phyloP scores from a whole-genome alignment of 2,329 filamentous ascomycete genomes.

The Pyrenochaeta sp. region DNA sequence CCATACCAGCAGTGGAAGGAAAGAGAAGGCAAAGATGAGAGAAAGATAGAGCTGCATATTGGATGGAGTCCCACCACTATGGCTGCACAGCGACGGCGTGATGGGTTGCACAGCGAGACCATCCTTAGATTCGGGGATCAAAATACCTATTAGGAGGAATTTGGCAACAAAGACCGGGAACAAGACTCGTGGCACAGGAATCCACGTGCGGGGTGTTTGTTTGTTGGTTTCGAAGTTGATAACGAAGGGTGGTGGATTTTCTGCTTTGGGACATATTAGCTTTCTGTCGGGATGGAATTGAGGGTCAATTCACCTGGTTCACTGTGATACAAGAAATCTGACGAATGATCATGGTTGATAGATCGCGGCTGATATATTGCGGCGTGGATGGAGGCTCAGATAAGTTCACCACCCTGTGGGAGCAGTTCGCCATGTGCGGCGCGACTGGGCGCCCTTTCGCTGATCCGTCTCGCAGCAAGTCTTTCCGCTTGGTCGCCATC shows the following conservation, averaged over 20 bases:
- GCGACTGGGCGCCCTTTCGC: constrained; percentile 7
- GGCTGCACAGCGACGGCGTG: neutral
- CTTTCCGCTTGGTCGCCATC: neutral
- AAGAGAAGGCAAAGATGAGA: constrained; percentile 3
- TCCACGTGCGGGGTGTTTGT: constrained; percentile 5
- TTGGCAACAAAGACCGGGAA: neutral
- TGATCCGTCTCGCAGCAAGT: neutral
- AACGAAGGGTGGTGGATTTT: neutral
- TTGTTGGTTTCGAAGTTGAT: constrained; percentile 6
- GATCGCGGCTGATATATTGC: constrained; percentile 4
- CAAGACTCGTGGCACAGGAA: constrained; percentile 5
- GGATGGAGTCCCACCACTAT: neutral
- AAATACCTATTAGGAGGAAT: constrained; percentile 2
- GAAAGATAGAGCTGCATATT: constrained; percentile 7
- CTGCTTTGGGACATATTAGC: neutral
- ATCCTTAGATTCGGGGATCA: constrained; percentile 2
- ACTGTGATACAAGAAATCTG: neutral
- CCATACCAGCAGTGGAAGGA: constrained; percentile 11
- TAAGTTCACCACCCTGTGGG: constrained; percentile 4
- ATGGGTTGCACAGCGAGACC: constrained; percentile 2
- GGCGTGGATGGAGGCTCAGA: constrained; percentile 8
- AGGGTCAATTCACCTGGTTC: neutral
- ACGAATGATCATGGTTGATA: neutral
- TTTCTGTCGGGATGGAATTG: constrained; percentile 2
- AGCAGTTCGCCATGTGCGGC: neutral